Evolutionary conservation across 805 yeast genomes (phyloP), one percentile per base, ranked within the genome.

Genomic region (Saccharomyces mikatae): DNA sequence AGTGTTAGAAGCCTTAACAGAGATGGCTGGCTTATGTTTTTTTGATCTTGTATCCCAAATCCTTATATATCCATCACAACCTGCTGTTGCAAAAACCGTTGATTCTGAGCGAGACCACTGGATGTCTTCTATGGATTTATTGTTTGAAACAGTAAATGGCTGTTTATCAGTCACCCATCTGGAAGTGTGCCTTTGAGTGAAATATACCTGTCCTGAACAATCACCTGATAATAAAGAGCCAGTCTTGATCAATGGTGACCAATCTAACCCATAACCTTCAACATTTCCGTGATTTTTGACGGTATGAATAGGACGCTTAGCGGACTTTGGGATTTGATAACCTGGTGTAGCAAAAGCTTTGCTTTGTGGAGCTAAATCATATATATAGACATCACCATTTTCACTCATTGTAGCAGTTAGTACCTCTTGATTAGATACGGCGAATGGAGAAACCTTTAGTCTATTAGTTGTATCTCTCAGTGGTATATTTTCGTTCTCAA

Each of bases 1-100:
- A 1, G 88, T 76, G 24, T 76, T 72, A 13, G 96, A 83, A 0
- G 96, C 98, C 54, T 72, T 76, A 41, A 89, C 89, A 46, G 89
- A 84, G 56, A 94, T 75, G 2, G 97, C 96, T 0, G 97, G 96
- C 75, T 82, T 84, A 70, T 89, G 96, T 66, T 88, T 86, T 74
- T 89, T 88, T 52, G 95, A 87, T 71, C 99, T 81, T 2, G 96
- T 89, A 71, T 94, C 99, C 99, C 99, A 94, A 63, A 94, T 87
- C 62, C 97, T 81, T 47, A 50, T 54, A 27, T 59, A 59, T 6
- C 98, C 98, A 67, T 94, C 99, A 55, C 87, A 79, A 14, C 96
- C 97, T 47, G 87, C 92, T 24, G 95, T 82, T n/a, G 97, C 96
- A 69, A 94, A 94, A 30, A 94, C 99, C 0, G 97, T 89, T 58